Evolutionary conservation across 2,329 filamentous ascomycete genomes (phyloP), one percentile per base, ranked within the genome.

Genomic region (Nigrospora oryzae): DNA sequence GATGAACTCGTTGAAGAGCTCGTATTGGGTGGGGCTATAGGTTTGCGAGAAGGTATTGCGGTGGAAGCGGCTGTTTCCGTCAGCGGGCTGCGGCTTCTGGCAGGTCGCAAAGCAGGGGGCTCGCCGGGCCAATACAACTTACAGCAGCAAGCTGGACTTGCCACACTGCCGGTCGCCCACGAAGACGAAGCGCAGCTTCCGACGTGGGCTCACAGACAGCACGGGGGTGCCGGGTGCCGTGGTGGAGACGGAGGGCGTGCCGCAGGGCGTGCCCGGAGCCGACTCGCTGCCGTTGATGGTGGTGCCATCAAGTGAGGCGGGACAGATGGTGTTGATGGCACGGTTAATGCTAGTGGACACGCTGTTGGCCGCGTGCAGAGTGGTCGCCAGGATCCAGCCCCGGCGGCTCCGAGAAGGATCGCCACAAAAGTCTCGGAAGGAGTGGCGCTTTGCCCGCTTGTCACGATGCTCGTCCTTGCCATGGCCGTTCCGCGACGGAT

Each of bases 61-160:
- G 23, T 57, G 56, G 40, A 54, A 61, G 28, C 60, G 60, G 17
- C 60, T 63, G 31, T 28, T 38, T 19, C 14, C 13, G 31, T 36
- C 13, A 43, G 19, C 13, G 13, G 14, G 10, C 31, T 6, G 8
- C 17, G 28, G 15, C 16, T 17, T 19, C 14, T 30, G 38, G 17
- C 5, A n/a, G 31, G 17, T 8, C 17, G 38, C 38, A 14, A 36
- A 10, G 11, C 28, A 36, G 33, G 13, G 14, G 32, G 16, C 31
- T 7, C n/a, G 10, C 12, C 39, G 19, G 12, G n/a, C 5, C 17
- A 36, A 36, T 16, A 10, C 35, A 38, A 43, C 48, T 36, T 51
- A 62, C 60, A 59, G 51, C 8, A 63, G 43, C 28, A 62, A 38
- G 45, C 48, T 57, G 2, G 59, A 57, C 48, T 63, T 63, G 17